phyloP scores from a whole-genome alignment of 1,284 basidiomycete genomes.

The Cystobasidium pallidum region DNA sequence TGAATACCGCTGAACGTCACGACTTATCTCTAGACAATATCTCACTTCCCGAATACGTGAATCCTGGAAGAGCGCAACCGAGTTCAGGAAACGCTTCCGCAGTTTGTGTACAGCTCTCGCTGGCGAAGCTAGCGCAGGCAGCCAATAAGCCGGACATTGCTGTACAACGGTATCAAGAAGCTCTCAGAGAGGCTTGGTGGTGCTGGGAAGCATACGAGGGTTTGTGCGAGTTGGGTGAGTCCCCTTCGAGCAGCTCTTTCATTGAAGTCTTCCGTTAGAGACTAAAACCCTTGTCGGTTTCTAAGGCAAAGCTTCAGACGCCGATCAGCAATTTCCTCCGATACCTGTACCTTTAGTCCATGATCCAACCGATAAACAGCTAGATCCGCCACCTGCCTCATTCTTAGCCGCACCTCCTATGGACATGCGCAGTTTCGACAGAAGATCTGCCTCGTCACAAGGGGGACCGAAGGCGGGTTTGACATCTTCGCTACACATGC shows the following conservation, averaged over 20 bases:
- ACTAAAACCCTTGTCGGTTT: neutral
- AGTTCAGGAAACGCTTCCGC: neutral
- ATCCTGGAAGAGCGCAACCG: neutral
- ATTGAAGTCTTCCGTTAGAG: neutral
- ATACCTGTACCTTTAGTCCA: constrained; percentile 36
- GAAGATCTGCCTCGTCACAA: constrained; percentile 5
- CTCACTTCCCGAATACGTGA: constrained; percentile 2
- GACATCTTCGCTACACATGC: neutral
- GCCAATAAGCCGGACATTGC: constrained; percentile 76
- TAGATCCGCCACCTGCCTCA: constrained; percentile 22
- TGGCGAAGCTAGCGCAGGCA: constrained; percentile 65
- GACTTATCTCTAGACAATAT: constrained; percentile 6
- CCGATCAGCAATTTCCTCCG: neutral
- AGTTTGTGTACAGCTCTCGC: constrained; percentile 46
- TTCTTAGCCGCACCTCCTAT: constrained; percentile 22
- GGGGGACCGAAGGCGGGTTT: neutral
- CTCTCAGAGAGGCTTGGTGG: constrained; percentile 74
- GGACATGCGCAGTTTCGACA: neutral
- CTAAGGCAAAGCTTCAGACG: constrained; percentile 18
- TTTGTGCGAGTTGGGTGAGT: constrained; percentile 77
- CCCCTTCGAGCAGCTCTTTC: neutral
- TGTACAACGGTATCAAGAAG: constrained; percentile 69
- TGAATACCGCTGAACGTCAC: neutral
- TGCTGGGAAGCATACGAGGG: constrained; percentile 94
- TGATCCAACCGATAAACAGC: constrained; percentile 19